phyloP scores from a whole-genome alignment of 176 grass and related monocot genomes.

The Carex scoparia region DNA sequence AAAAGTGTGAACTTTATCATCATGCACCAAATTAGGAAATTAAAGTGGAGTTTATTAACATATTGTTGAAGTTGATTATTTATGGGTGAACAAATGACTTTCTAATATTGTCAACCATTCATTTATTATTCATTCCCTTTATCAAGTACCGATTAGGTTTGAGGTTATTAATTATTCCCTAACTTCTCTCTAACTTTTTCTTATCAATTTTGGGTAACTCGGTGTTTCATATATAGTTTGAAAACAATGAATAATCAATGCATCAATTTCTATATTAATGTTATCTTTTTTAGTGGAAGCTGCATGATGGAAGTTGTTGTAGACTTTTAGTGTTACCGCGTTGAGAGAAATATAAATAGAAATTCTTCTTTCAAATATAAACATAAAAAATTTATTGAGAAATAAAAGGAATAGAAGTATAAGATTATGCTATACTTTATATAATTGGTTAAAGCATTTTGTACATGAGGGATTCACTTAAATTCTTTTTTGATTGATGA shows the following conservation, averaged over 20 bases:
- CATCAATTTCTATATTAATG: background rate
- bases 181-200: background rate
- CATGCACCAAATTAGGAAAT: background rate
- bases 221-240: background rate
- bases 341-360: background rate
- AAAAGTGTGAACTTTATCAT: background rate
- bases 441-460: background rate
- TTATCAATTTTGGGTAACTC: background rate
- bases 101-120: background rate
- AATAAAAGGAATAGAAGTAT: background rate
- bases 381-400: background rate
- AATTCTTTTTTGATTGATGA: no score
- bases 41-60: background rate
- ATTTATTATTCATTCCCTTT: background rate
- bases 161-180: background rate
- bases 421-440: background rate
- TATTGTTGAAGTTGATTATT: background rate
- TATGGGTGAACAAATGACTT: slow-evolving; percentile 6
- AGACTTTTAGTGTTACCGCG: background rate
- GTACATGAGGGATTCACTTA: no score
- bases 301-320: background rate
- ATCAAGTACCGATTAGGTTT: background rate
- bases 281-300: background rate
- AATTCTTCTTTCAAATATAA: background rate
- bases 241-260: background rate